Conservation (phyloP, 176 grass and related monocot species). For the Rhynchospora breviuscula region DNA sequence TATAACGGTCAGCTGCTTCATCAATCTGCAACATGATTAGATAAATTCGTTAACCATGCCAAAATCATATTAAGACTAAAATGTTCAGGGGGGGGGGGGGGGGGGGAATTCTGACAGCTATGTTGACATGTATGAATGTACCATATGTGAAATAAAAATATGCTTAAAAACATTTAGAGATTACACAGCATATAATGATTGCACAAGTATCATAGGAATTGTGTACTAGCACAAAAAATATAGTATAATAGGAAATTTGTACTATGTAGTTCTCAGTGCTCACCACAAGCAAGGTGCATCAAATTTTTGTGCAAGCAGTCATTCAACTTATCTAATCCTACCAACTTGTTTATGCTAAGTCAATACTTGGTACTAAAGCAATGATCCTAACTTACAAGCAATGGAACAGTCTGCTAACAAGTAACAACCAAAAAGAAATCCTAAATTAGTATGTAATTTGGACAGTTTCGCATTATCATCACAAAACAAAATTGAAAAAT, state of each 20-base stretch:
- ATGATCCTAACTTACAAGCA: not conserved
- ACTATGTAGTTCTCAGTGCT: not conserved
- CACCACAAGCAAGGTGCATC: not conserved
- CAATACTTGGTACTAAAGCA: not conserved
- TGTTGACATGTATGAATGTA: not conserved
- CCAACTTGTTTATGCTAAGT: not conserved
- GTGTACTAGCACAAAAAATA: too few relatives aligned
- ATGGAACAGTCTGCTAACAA: not conserved
- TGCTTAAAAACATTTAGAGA: not conserved
- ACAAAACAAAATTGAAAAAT: too few relatives aligned
- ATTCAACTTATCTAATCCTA: not conserved
- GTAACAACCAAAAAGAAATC: not conserved
- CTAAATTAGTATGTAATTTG: not conserved
- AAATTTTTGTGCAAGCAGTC: not conserved
- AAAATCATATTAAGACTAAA: not conserved
- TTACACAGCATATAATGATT: not conserved
- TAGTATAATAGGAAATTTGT: not conserved
- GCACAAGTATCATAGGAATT: not conserved
- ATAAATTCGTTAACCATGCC: not conserved
- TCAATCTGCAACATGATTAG: conserved; percentile 53
- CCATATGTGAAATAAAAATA: not conserved
- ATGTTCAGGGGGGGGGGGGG: not conserved
- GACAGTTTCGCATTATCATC: not conserved
- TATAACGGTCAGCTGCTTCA: conserved; percentile 68
- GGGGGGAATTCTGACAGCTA: not conserved